A percentile compares a stretch with the other conserved stretches of the same genome.
These are phyloP conservation scores for Phytophthora pistaciae DNA, from an alignment of 352 stramenopile species.

Conservation along the genomic window DNA sequence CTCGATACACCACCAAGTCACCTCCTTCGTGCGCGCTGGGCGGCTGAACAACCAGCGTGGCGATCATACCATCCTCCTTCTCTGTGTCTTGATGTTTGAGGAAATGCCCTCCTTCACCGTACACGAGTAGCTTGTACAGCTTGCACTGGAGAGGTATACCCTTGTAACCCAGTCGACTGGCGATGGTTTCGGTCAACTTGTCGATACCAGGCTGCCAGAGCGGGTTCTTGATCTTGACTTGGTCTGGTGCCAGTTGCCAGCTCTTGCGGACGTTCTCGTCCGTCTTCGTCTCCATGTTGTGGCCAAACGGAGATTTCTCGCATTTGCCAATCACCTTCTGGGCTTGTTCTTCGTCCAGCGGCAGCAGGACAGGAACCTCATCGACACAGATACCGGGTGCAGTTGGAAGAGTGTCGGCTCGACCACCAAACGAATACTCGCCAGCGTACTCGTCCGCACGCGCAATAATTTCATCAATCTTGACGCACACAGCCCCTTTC, in stretches of 20 bases:
- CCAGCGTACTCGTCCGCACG: too few species aligned
- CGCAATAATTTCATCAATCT: too few species aligned
- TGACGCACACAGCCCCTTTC: too few species aligned
- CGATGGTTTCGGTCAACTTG: slow-evolving; percentile 6
- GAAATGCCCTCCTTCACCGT: slow-evolving; percentile 51
- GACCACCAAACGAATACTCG: too few species aligned
- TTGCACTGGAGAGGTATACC: slow-evolving; percentile 18
- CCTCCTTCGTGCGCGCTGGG: slow-evolving; percentile 30
- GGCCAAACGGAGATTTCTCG: background rate
- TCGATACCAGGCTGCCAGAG: slow-evolving; percentile 19
- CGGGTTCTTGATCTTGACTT: slow-evolving; percentile 23
- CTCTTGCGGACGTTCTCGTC: background rate
- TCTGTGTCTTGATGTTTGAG: slow-evolving; percentile 58
- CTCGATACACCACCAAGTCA: slow-evolving; percentile 27
- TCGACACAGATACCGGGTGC: too few species aligned
- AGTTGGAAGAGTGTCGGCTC: too few species aligned
- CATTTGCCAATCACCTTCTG: background rate
- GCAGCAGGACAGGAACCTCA: too few species aligned
- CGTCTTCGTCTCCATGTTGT: background rate
- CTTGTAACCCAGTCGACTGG: slow-evolving; percentile 14
- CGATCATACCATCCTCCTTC: slow-evolving; percentile 64
- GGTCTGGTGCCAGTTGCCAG: slow-evolving; percentile 5
- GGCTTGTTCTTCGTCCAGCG: too few species aligned
- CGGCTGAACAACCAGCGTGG: slow-evolving; percentile 50
- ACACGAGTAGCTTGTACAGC: slow-evolving; percentile 60